These are phyloP conservation scores for Teratosphaeria zuluensis DNA, from an alignment of 2,329 filamentous ascomycete genomes.

Conservation along the genomic window DNA sequence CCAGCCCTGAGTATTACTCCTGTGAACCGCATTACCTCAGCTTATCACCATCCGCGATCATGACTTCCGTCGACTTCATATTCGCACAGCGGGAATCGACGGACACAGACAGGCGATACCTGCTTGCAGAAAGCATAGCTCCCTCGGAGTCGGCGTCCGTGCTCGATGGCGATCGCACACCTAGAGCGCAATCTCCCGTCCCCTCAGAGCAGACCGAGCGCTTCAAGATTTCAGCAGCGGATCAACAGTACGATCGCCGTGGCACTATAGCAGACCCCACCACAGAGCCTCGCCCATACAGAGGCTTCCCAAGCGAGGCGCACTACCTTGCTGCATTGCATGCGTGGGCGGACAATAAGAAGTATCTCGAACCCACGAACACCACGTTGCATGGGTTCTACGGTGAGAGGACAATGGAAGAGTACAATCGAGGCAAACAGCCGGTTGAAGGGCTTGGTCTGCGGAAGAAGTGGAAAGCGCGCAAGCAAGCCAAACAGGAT, in stretches of 20 bases:
- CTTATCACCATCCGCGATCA: background rate
- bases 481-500: slow-evolving; percentile 12
- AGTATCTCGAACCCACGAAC: slow-evolving; percentile 15
- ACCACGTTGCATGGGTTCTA: slow-evolving; percentile 19
- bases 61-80: background rate
- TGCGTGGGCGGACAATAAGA: slow-evolving; percentile 22
- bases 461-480: slow-evolving; percentile 11
- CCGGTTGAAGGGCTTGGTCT: slow-evolving; percentile 15
- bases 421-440: slow-evolving; percentile 11
- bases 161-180: slow-evolving; percentile 35
- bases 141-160: slow-evolving; percentile 8
- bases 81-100: slow-evolving; percentile 2
- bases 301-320: slow-evolving; percentile 20
- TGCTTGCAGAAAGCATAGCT: slow-evolving; percentile 10
- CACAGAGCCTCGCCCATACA: slow-evolving; percentile 10
- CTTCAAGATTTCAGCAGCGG: background rate
- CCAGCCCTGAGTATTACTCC: background rate
- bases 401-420: slow-evolving; percentile 18
- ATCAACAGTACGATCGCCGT: background rate
- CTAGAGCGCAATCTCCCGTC: slow-evolving; percentile 9
- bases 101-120: slow-evolving; percentile 29
- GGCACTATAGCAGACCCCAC: slow-evolving; percentile 4
- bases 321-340: slow-evolving; percentile 20
- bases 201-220: background rate
- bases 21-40: background rate